These are phyloP conservation scores for Leccinum aurantiacum DNA, from an alignment of 768 basidiomycete genomes.

Conservation along the genomic window DNA sequence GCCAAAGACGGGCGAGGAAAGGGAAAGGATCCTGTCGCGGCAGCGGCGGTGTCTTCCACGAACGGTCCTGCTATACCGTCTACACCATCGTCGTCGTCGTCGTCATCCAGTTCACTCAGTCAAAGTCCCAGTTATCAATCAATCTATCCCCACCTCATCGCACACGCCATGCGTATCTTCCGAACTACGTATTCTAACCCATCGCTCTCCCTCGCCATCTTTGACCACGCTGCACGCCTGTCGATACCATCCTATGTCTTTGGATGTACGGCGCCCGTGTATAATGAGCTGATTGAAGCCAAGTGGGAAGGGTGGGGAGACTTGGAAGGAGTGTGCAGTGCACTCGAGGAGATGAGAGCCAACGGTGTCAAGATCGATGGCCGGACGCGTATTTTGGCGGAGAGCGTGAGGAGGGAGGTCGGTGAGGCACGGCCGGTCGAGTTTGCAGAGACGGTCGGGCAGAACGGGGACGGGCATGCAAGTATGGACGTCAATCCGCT, in stretches of 20 bases:
- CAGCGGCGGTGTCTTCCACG: neutral
- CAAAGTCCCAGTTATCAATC: constrained; percentile 52
- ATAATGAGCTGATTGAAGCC: constrained; percentile 87
- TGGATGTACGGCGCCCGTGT: constrained; percentile 85
- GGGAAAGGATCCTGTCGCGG: neutral
- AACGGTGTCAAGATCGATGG: constrained; percentile 72
- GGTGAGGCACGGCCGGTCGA: constrained; percentile 53
- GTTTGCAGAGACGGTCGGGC: constrained; percentile 14
- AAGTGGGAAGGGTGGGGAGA: constrained; percentile 85
- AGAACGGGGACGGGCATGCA: neutral
- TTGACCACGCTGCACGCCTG: constrained; percentile 72
- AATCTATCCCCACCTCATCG: constrained; percentile 73
- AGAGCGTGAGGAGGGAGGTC: constrained; percentile 62
- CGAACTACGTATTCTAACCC: constrained; percentile 79
- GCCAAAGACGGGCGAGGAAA: neutral
- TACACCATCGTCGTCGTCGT: neutral
- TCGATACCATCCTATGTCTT: constrained; percentile 83
- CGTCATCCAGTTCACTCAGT: neutral
- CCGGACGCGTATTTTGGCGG: constrained; percentile 60
- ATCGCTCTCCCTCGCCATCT: constrained; percentile 77
- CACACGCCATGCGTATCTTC: constrained; percentile 74
- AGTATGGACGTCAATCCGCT: constrained; percentile 30
- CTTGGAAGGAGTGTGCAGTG: constrained; percentile 67
- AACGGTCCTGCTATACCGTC: neutral
- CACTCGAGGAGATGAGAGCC: constrained; percentile 77